Evolutionary conservation across 352 stramenopile species (phyloP), one percentile per base, ranked within the genome.

Genomic region (Globisporangium middletonii): DNA sequence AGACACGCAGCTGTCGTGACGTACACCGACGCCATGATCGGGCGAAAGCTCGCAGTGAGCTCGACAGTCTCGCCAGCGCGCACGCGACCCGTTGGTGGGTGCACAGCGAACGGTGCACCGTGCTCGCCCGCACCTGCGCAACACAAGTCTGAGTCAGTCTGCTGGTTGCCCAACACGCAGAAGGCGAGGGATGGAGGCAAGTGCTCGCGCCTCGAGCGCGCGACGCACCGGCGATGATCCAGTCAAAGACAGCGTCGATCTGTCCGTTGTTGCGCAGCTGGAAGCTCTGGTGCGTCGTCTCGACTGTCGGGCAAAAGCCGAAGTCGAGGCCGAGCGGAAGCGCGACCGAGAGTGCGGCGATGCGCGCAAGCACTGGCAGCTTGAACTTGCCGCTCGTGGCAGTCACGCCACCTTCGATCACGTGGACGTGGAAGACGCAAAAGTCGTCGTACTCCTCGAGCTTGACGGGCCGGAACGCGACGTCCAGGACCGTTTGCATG

Each of bases 381-480:
- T 88, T 80, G 58, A 98, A 98, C 37, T 68, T 73, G 5, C 84
- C 83, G 45, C 66, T 86, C 4, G 79, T 74, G 0, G 75, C 83
- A 2, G 71, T 73, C 47, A 91, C 76, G 51, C 83, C 79, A 23
- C 80, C 81, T 19, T 91, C 81, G 50, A 93, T 86, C 54, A 95
- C 79, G 54, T 96, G 73, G 46, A 96, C 79, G 55, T 85, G 73
- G 68, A 98, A 96, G 50, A 75, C 83, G 38, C 97, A 90, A 48
- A 80, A 93, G 62, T 98, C 92, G 61, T 97, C 86, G 70, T 98
- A 97, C 53, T 90, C 84, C 50, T 97, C 89, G 55, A 86, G 67
- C 47, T 89, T 83, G 11, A 97, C 72, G 6, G 92, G 92, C 0
- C 92, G 81, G 62, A 98, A 98, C 3, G 87, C 79, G 33, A 98